A percentile compares a stretch with the other conserved stretches of the same genome.
Evolutionary conservation across 1,139 yeast species (phyloP).

Genomic region (Suhomyces bribrorum): DNA sequence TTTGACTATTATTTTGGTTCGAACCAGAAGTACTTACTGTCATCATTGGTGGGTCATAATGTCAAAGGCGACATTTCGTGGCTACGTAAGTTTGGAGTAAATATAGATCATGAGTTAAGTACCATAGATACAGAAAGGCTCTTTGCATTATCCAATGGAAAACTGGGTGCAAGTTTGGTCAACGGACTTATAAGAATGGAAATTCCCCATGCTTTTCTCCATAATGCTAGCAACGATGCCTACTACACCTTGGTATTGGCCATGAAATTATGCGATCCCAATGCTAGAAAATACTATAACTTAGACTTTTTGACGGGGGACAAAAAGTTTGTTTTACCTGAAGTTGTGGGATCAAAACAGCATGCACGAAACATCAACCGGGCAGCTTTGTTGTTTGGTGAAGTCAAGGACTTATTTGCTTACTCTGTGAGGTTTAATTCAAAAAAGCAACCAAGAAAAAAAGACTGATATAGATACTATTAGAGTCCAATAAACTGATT

Average conservation of each 20-base stretch:
- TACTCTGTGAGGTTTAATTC: background rate
- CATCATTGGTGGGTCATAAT: conserved; percentile 64
- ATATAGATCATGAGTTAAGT: conserved; percentile 37
- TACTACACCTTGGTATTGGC: conserved; percentile 62
- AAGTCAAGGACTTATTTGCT: background rate
- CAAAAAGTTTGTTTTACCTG: background rate
- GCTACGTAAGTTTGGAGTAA: conserved; percentile 50
- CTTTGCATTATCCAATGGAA: conserved; percentile 45
- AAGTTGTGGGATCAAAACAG: background rate
- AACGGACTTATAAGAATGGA: conserved; percentile 51
- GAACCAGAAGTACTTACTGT: background rate
- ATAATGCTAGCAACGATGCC: conserved; percentile 86
- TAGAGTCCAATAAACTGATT: too few relatives aligned
- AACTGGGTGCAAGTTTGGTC: conserved; percentile 49
- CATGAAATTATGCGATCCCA: conserved; percentile 56
- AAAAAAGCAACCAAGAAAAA: too few relatives aligned
- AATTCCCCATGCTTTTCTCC: conserved; percentile 65
- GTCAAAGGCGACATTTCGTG: conserved; percentile 62
- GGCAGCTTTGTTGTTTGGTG: background rate
- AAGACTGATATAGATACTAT: too few relatives aligned
- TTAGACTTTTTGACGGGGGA: conserved; percentile 23
- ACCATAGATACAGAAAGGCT: conserved; percentile 56
- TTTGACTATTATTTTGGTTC: conserved; percentile 36
- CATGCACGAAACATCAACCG: background rate
- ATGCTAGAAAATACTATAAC: conserved; percentile 32